Conservation (phyloP, 176 grass and related monocot genomes). For the Chloris gayana region DNA sequence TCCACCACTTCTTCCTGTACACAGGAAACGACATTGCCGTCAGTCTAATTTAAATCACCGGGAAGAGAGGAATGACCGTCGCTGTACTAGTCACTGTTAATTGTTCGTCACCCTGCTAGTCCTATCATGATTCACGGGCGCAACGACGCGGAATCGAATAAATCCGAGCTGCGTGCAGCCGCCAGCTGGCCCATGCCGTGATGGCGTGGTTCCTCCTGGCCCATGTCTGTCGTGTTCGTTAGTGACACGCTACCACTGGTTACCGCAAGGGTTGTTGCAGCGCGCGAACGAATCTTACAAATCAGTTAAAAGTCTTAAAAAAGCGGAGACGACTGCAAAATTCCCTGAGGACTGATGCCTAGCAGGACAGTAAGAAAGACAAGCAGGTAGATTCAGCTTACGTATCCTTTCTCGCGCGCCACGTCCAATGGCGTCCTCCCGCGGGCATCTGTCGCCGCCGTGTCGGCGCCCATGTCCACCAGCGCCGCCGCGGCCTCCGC, state of each 20-base stretch:
- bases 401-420: constrained; percentile 79
- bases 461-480: constrained; percentile 74
- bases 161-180: constrained; percentile 27
- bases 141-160: not conserved
- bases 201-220: constrained; percentile 3
- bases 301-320: constrained; percentile 5
- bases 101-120: not conserved
- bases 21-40: not conserved
- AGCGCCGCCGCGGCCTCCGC: constrained; percentile 56
- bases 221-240: constrained; percentile 18
- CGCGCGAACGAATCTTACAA: not conserved
- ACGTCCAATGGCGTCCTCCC: constrained; percentile 63
- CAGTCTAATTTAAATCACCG: not conserved
- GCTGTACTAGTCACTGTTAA: not conserved
- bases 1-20: constrained; percentile 77
- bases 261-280: not conserved
- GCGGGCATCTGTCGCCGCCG: constrained; percentile 40
- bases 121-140: constrained; percentile 37
- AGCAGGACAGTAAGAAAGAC: constrained; percentile 21
- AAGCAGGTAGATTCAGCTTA: constrained; percentile 49
- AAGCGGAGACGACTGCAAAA: not conserved
- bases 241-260: constrained; percentile 10
- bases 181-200: constrained; percentile 25
- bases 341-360: not conserved
- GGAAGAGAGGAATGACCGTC: not conserved